A percentile compares a stretch with the other conserved stretches of the same genome.
Conservation (phyloP, 441 rosid genomes). For the Pelargonium cotyledonis region DNA sequence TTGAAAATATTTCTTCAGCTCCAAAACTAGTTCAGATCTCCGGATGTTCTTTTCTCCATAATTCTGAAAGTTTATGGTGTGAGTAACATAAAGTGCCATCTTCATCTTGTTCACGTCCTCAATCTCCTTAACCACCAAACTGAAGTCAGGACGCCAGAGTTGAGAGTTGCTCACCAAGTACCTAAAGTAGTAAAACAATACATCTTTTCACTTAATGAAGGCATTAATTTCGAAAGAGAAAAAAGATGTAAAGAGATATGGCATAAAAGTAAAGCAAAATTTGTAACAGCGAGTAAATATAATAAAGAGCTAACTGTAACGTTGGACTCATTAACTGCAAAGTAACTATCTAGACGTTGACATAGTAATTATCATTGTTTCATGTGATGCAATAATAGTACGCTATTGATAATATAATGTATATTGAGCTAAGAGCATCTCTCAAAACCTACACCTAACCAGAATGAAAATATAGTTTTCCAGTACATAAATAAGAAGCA, state of each 20-base stretch:
- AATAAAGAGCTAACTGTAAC: background rate
- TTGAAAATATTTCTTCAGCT: background rate
- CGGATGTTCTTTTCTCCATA: conserved; percentile 7
- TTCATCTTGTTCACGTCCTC: conserved; percentile 2
- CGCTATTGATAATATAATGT: no score
- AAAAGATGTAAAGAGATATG: background rate
- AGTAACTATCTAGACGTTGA: no score
- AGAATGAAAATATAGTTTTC: no score
- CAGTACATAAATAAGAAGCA: no score
- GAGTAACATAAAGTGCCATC: conserved; percentile 1
- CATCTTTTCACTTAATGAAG: background rate
- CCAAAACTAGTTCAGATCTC: background rate
- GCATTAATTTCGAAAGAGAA: background rate
- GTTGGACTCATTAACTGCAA: no score
- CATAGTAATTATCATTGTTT: no score
- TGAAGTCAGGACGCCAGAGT: background rate
- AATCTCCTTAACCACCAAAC: background rate
- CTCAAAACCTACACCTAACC: no score
- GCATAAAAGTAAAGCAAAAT: no score
- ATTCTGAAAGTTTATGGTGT: background rate
- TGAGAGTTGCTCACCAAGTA: conserved; percentile 2
- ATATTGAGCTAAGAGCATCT: no score
- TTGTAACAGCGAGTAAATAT: no score
- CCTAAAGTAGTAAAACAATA: background rate
- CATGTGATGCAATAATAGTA: no score